A percentile compares a stretch with the other conserved stretches of the same genome.
Conservation (phyloP, 2,329 filamentous ascomycete species). For the Thielaviopsis punctulata region DNA sequence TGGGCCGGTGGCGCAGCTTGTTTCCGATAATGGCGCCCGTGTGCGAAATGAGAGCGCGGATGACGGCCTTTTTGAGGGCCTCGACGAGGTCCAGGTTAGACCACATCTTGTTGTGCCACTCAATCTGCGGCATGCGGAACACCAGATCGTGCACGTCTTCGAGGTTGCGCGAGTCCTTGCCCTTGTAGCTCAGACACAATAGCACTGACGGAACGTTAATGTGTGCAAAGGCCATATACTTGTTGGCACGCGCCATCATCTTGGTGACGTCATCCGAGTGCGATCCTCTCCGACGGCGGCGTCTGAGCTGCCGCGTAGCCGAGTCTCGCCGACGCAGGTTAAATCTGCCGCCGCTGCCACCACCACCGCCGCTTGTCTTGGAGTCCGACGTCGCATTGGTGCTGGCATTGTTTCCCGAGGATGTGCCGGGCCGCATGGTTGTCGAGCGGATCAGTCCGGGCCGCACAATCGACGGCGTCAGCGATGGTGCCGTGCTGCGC, state of each 20-base stretch:
- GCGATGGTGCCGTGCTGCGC: constrained; percentile 20
- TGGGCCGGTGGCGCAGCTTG: constrained; percentile 84
- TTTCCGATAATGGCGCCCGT: constrained; percentile 94
- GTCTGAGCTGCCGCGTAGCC: constrained; percentile 28
- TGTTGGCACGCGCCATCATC: constrained; percentile 90
- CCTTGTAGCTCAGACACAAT: constrained; percentile 89
- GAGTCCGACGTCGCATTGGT: background rate
- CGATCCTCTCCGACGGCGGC: constrained; percentile 19
- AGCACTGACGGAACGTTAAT: constrained; percentile 92
- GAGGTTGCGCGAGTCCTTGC: constrained; percentile 84
- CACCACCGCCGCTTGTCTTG: background rate
- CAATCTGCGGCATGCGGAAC: constrained; percentile 82
- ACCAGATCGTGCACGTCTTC: constrained; percentile 97
- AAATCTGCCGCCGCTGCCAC: constrained; percentile 27
- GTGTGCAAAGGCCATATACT: constrained; percentile 93
- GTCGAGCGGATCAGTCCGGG: constrained; percentile 29
- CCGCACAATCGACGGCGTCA: constrained; percentile 17
- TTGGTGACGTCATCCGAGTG: constrained; percentile 79
- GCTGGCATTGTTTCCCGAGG: background rate
- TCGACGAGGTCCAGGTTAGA: constrained; percentile 89
- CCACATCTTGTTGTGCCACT: constrained; percentile 98
- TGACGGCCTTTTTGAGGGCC: constrained; percentile 83
- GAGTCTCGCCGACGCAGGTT: constrained; percentile 32
- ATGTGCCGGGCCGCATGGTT: constrained; percentile 20
- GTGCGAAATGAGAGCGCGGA: constrained; percentile 85